phyloP scores from a whole-genome alignment of 1,139 yeast species.

The Yamadazyma buinensis region DNA sequence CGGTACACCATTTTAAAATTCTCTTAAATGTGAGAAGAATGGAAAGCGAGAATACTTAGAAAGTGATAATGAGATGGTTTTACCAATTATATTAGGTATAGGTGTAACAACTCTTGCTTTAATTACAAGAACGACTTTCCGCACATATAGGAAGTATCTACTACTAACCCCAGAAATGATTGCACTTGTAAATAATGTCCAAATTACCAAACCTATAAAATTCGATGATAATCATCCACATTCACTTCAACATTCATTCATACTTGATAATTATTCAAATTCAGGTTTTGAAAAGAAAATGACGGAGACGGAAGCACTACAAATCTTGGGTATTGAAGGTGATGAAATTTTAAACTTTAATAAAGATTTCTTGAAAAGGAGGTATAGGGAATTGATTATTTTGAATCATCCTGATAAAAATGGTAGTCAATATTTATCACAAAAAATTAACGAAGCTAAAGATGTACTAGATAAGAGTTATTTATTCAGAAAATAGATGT shows the following conservation, averaged over 20 bases:
- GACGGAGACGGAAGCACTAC: conserved; percentile 61
- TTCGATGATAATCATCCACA: conserved; percentile 20
- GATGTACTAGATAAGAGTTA: conserved; percentile 60
- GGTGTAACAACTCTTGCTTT: conserved; percentile 56
- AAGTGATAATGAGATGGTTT: conserved; percentile 13
- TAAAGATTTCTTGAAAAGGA: conserved; percentile 40
- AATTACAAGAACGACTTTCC: conserved; percentile 46
- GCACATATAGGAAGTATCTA: conserved; percentile 40
- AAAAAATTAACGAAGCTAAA: conserved; percentile 74
- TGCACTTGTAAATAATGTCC: conserved; percentile 48
- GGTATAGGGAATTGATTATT: conserved; percentile 64
- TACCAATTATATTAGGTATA: conserved; percentile 56
- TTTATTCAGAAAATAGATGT: conserved; percentile 20
- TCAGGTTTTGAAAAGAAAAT: conserved; percentile 48
- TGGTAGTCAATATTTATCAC: conserved; percentile 68
- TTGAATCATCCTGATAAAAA: conserved; percentile 74
- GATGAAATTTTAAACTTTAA: conserved; percentile 47
- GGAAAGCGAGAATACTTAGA: not conserved
- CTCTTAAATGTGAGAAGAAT: too few relatives aligned
- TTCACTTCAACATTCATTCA: conserved; percentile 17
- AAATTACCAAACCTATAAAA: conserved; percentile 15
- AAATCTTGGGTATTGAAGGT: conserved; percentile 51
- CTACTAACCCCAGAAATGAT: conserved; percentile 52
- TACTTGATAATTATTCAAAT: conserved; percentile 34
- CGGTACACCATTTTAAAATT: too few relatives aligned